These are phyloP conservation scores for Candida taoyuanica DNA, from an alignment of 805 yeast genomes.

Conservation along the genomic window DNA sequence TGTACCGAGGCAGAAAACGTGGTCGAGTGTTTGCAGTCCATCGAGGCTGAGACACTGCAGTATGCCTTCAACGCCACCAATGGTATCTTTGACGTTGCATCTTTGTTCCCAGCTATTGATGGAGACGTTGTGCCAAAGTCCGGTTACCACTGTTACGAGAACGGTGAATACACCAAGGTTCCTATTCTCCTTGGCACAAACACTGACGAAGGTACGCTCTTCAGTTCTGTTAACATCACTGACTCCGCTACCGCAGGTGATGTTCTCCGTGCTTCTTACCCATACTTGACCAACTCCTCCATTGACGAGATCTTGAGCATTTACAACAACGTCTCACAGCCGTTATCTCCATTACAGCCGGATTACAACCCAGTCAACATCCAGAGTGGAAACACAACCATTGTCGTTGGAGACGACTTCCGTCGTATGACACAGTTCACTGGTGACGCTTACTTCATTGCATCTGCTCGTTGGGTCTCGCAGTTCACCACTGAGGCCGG, in stretches of 20 bases:
- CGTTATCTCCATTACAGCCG: constrained; percentile 14
- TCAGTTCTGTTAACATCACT: constrained; percentile 3
- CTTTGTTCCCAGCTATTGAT: constrained; percentile 14
- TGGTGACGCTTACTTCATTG: constrained; percentile 15
- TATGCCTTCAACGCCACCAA: constrained; percentile 14
- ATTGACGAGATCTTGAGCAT: constrained; percentile 3
- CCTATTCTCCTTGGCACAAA: constrained; percentile 23
- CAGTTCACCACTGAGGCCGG: constrained; percentile 3
- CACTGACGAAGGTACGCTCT: constrained; percentile 21
- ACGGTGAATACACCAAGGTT: constrained; percentile 18
- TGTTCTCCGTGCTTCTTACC: not conserved
- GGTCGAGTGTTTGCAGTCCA: constrained; percentile 13
- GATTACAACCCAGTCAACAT: constrained; percentile 11
- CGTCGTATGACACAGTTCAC: constrained; percentile 5
- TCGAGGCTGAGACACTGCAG: constrained; percentile 8
- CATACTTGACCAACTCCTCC: constrained; percentile 11
- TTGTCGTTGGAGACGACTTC: constrained; percentile 2
- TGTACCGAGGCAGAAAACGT: constrained; percentile 11
- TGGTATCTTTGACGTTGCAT: constrained; percentile 4
- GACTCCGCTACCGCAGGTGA: constrained; percentile 4
- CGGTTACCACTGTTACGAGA: constrained; percentile 6
- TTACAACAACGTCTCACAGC: constrained; percentile 5
- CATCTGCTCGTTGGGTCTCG: constrained; percentile 11
- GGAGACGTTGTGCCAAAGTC: constrained; percentile 17
- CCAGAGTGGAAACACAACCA: not conserved